Percentiles rank a stretch among this genome's conserved stretches.
These are phyloP conservation scores for Solidago caesia DNA, from an alignment of 129 eudicot genomes.

Conservation along the genomic window DNA sequence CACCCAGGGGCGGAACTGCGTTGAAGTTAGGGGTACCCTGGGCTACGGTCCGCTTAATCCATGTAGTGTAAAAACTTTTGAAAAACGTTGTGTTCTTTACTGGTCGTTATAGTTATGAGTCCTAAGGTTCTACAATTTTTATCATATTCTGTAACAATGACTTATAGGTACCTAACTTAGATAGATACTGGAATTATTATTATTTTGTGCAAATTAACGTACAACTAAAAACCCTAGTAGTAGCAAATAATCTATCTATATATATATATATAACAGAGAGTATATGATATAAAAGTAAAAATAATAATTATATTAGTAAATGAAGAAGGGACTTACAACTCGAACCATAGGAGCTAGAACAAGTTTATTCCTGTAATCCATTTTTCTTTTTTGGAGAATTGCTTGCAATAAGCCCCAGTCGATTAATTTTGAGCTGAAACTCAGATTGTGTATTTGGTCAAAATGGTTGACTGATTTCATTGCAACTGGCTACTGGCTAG, in stretches of 20 bases:
- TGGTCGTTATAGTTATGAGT: too few relatives aligned
- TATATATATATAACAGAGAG: neutral
- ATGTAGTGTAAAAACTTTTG: too few relatives aligned
- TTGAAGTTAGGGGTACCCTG: too few relatives aligned
- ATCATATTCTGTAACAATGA: neutral
- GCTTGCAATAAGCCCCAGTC: neutral
- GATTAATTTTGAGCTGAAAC: slow-evolving; percentile 5
- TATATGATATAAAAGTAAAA: neutral
- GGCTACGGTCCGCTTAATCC: too few relatives aligned
- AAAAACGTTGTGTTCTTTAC: too few relatives aligned
- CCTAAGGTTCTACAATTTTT: neutral
- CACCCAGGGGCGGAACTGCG: too few relatives aligned
- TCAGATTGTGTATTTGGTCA: slow-evolving; percentile 19
- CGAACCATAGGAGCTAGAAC: slow-evolving; percentile 98
- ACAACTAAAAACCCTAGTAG: slow-evolving; percentile 21
- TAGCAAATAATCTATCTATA: too few relatives aligned
- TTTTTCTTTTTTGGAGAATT: slow-evolving; percentile 28
- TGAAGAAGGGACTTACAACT: slow-evolving; percentile 55
- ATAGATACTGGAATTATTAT: neutral
- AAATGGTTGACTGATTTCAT: slow-evolving; percentile 17
- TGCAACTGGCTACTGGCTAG: too few relatives aligned
- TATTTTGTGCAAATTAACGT: neutral
- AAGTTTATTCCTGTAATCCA: slow-evolving; percentile 78
- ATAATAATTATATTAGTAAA: neutral
- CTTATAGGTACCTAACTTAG: neutral